Percentiles rank a stretch among this genome's conserved stretches.
phyloP scores from a whole-genome alignment of 1,284 basidiomycete species.

The Vanrija pseudolonga region DNA sequence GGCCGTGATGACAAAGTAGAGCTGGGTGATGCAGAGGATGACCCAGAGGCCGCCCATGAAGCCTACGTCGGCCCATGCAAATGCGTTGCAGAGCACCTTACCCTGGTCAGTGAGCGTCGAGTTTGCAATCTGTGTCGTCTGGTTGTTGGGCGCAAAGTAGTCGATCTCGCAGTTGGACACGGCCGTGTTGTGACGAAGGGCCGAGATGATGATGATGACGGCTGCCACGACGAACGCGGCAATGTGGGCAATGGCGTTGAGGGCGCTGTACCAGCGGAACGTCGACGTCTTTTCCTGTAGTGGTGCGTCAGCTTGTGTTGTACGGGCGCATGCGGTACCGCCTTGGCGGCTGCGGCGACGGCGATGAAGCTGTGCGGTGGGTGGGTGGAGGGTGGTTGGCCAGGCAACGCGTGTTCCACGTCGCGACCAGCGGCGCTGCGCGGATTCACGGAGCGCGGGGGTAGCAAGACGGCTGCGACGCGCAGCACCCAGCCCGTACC shows the following conservation, averaged over 20 bases:
- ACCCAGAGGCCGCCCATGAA: conserved; percentile 83
- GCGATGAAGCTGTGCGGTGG: too few species aligned
- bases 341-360: neutral
- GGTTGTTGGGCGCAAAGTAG: conserved; percentile 32
- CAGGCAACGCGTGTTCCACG: too few species aligned
- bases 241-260: conserved; percentile 61
- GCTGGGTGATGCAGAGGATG: conserved; percentile 69
- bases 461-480: too few species aligned
- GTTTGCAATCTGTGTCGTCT: conserved; percentile 35
- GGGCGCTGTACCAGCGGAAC: conserved; percentile 68
- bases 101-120: conserved; percentile 52
- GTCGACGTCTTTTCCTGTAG: conserved; percentile 68
- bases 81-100: conserved; percentile 72
- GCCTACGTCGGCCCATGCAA: conserved; percentile 86
- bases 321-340: neutral
- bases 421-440: too few species aligned
- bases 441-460: too few species aligned
- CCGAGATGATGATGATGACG: conserved; percentile 74
- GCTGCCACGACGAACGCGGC: conserved; percentile 70
- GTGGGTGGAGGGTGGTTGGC: too few species aligned
- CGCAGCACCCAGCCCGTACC: too few species aligned
- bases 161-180: conserved; percentile 59
- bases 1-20: conserved; percentile 56
- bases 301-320: conserved; percentile 3
- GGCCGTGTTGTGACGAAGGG: conserved; percentile 66